phyloP scores from a whole-genome alignment of 306 rosid species.

The Cucumis cinereus region DNA sequence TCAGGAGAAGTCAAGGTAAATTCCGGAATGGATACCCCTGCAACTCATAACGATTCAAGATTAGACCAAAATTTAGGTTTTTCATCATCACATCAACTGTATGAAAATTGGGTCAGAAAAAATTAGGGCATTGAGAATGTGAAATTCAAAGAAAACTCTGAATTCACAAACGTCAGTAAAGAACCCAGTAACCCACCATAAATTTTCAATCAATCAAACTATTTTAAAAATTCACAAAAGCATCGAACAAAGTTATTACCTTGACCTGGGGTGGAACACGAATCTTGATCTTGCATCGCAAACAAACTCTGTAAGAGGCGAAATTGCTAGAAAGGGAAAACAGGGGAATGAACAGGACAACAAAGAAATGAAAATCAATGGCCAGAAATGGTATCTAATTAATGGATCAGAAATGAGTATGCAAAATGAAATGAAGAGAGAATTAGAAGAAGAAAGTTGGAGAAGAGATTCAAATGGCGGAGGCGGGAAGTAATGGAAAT shows the following conservation, averaged over 20 bases:
- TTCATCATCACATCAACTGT: neutral
- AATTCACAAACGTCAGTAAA: neutral
- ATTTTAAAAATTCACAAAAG: neutral
- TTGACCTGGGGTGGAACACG: neutral
- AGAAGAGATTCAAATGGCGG: neutral
- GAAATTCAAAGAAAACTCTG: neutral
- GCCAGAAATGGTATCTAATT: neutral
- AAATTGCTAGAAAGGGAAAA: neutral
- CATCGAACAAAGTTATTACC: neutral
- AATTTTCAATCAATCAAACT: neutral
- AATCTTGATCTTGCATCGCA: slow-evolving; percentile 6
- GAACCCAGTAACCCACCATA: neutral
- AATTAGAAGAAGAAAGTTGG: neutral
- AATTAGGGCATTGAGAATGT: neutral
- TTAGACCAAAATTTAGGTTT: neutral
- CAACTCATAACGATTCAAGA: neutral
- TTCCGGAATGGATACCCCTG: slow-evolving; percentile 43
- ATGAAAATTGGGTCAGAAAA: neutral
- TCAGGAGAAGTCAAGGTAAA: slow-evolving; percentile 53
- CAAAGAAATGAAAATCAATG: neutral
- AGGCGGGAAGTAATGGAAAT: slow-evolving; percentile 1
- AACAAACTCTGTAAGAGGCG: neutral
- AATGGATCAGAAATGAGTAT: neutral
- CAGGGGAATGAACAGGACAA: neutral
- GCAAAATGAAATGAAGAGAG: neutral